A percentile compares a stretch with the other conserved stretches of the same genome.
Conservation (phyloP, 345 rosid species). For the Rhodamnia rubescens region DNA sequence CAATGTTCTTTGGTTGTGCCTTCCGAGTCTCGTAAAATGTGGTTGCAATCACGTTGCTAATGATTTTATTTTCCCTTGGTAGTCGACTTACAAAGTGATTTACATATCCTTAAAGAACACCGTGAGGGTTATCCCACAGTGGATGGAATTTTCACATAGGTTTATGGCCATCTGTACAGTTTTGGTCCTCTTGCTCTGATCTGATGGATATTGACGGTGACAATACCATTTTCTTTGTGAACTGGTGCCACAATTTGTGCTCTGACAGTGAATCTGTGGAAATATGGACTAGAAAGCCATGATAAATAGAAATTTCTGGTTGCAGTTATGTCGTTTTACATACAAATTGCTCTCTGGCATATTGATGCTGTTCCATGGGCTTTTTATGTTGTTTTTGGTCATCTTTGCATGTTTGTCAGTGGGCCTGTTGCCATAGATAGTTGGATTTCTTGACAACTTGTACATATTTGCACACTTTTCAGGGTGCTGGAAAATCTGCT, state of each 20-base stretch:
- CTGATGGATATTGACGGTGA: not conserved
- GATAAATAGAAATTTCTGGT: not conserved
- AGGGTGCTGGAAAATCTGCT: conserved; percentile 99
- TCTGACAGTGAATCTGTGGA: not conserved
- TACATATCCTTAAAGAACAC: not conserved
- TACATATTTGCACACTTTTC: not conserved
- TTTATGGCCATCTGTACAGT: not conserved
- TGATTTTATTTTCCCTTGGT: not conserved
- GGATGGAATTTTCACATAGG: not conserved
- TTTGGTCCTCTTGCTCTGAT: not conserved
- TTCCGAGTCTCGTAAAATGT: not conserved
- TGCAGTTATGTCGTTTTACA: not conserved
- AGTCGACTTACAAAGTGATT: not conserved
- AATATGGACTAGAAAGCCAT: not conserved
- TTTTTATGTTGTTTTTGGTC: not conserved
- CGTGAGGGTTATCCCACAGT: not conserved
- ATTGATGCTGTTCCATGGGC: not conserved
- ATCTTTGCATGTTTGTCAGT: not conserved
- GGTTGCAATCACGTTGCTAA: not conserved
- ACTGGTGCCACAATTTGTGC: not conserved
- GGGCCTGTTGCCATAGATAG: not conserved
- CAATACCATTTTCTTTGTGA: not conserved
- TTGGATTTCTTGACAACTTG: not conserved
- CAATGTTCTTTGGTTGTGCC: not conserved
- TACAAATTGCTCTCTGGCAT: not conserved